These are phyloP conservation scores for Pinus albicaulis DNA, from an alignment of 75 land plant species.

Conservation along the genomic window DNA sequence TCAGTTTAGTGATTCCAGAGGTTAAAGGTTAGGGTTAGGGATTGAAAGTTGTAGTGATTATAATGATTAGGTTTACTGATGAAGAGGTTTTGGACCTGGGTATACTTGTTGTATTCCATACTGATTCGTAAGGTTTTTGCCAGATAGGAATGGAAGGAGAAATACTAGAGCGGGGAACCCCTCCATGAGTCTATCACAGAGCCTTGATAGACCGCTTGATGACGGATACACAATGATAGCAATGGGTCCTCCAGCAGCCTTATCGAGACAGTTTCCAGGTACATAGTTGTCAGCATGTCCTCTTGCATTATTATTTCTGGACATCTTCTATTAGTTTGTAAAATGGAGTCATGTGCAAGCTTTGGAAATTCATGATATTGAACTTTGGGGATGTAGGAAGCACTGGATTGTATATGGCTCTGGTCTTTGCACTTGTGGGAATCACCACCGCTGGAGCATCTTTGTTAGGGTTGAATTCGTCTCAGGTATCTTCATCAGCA, in stretches of 20 bases:
- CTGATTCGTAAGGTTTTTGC: neutral
- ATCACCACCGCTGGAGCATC: slow-evolving; percentile 10
- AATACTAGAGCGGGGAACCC: neutral
- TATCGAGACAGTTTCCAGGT: slow-evolving; percentile 4
- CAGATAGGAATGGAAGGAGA: slow-evolving; percentile 7
- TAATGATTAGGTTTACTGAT: neutral
- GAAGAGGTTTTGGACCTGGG: neutral
- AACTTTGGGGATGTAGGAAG: neutral
- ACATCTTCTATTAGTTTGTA: neutral
- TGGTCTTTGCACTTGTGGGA: slow-evolving; percentile 5
- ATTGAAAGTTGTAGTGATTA: neutral
- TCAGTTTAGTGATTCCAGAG: neutral
- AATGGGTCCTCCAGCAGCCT: neutral
- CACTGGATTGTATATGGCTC: slow-evolving; percentile 7
- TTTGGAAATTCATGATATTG: too few species aligned
- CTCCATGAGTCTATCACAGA: slow-evolving; percentile 9
- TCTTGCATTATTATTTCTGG: neutral
- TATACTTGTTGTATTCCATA: neutral
- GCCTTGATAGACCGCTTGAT: neutral
- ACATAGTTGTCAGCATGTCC: neutral
- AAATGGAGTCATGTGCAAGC: too few species aligned
- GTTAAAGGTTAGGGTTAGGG: neutral
- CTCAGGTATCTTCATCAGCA: slow-evolving; percentile 4
- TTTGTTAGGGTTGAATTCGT: slow-evolving; percentile 8
- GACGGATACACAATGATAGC: neutral